A percentile compares a stretch with the other conserved stretches of the same genome.
Evolutionary conservation across 345 rosid species (phyloP).

Genomic region (Linum trigynum): DNA sequence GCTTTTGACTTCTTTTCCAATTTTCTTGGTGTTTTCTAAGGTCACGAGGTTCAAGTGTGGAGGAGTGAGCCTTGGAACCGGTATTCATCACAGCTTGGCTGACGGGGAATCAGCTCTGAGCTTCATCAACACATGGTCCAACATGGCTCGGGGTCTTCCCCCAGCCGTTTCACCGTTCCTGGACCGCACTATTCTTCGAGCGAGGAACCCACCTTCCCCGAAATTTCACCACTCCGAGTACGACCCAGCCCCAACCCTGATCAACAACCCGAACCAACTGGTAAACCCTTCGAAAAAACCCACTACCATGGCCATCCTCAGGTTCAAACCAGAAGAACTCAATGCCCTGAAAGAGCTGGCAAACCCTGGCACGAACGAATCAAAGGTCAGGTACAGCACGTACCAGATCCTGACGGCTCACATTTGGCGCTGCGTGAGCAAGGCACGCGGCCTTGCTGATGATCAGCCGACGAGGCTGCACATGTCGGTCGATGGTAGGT

Average conservation of each 20-base stretch:
- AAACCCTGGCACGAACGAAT: not conserved
- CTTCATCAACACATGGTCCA: conserved; percentile 12
- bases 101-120: not conserved
- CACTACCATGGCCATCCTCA: not conserved
- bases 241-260: not conserved
- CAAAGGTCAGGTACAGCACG: not conserved
- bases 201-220: not conserved
- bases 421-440: conserved; percentile 13
- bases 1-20: no score
- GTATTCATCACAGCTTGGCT: not conserved
- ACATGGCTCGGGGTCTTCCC: conserved; percentile 3
- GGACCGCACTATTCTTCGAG: conserved; percentile 8
- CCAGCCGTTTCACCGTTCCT: not conserved
- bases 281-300: not conserved
- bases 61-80: not conserved
- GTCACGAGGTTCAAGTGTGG: conserved; percentile 3
- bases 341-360: not conserved
- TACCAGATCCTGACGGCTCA: conserved; percentile 7
- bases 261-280: not conserved
- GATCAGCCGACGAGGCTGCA: conserved; percentile 8
- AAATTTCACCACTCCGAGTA: conserved; percentile 5
- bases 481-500: not conserved
- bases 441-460: conserved; percentile 3
- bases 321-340: not conserved
- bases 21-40: not conserved